Percentiles rank a stretch among this genome's conserved stretches.
Evolutionary conservation across 192 early-diverging fungal species (phyloP).

Genomic region (Neocallimastix lanati): DNA sequence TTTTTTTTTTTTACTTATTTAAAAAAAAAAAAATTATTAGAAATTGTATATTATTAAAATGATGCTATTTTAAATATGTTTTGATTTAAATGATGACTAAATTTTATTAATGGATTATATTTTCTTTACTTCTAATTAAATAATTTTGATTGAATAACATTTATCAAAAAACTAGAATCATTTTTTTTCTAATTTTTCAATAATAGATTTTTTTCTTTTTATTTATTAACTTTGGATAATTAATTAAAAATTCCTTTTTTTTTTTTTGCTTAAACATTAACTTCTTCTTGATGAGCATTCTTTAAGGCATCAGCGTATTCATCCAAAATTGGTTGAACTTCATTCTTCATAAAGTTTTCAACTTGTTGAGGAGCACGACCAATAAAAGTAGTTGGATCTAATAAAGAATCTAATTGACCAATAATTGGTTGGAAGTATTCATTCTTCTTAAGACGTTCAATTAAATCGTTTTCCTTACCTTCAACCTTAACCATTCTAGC

Average conservation of each 20-base stretch:
- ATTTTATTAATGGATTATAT: no score
- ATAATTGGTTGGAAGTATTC: constrained; percentile 78
- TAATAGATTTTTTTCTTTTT: no score
- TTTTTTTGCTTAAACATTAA: constrained; percentile 42
- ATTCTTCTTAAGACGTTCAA: constrained; percentile 63
- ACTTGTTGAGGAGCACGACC: constrained; percentile 91
- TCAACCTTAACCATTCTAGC: constrained; percentile 76
- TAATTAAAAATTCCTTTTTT: background rate
- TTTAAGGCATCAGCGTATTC: constrained; percentile 49
- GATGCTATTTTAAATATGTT: no score
- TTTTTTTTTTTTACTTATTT: no score
- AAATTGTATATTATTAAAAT: no score
- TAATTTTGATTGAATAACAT: no score
- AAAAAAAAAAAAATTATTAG: no score
- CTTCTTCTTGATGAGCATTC: constrained; percentile 37
- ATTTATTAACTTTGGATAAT: no score
- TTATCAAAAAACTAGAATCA: no score
- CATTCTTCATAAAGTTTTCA: constrained; percentile 55
- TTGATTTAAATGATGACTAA: no score
- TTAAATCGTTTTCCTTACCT: constrained; percentile 88
- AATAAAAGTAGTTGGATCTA: constrained; percentile 82
- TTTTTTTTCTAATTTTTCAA: no score
- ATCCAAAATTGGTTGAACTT: constrained; percentile 66
- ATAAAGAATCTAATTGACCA: constrained; percentile 42
- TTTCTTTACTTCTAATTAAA: no score